Evolutionary conservation across 306 rosid genomes (phyloP).

Genomic region (Mucuna pruriens): DNA sequence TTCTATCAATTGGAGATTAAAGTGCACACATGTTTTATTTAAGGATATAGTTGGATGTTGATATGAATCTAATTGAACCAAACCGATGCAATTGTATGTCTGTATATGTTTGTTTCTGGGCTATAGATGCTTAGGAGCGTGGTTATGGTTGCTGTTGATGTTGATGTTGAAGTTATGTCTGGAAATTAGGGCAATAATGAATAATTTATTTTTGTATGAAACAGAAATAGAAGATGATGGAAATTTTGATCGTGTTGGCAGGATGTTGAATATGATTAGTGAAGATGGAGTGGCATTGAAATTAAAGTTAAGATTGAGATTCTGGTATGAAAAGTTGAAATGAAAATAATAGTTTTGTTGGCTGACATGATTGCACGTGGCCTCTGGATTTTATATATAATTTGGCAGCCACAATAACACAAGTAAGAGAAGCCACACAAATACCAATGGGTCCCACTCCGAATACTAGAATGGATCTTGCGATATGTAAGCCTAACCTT

Average conservation of each 20-base stretch:
- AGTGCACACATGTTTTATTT: not conserved
- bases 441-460: conserved; percentile 30
- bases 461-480: not conserved
- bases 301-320: not conserved
- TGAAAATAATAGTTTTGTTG: conserved; percentile 13
- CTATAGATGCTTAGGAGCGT: not conserved
- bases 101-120: not conserved
- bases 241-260: not conserved
- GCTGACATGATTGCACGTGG: conserved; percentile 44
- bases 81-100: not conserved
- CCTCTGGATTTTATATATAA: not conserved
- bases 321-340: not conserved
- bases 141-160: too few relatives aligned
- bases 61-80: not conserved
- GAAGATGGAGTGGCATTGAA: not conserved
- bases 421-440: conserved; percentile 36
- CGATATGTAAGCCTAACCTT: not conserved
- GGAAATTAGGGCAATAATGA: not conserved
- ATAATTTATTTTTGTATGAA: not conserved
- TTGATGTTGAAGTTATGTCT: not conserved
- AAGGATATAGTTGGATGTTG: too few relatives aligned
- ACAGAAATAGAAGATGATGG: not conserved
- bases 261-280: not conserved
- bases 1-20: too few relatives aligned
- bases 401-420: conserved; percentile 18